Evolutionary conservation across 306 rosid genomes (phyloP).

Genomic region (Styphnolobium japonicum): DNA sequence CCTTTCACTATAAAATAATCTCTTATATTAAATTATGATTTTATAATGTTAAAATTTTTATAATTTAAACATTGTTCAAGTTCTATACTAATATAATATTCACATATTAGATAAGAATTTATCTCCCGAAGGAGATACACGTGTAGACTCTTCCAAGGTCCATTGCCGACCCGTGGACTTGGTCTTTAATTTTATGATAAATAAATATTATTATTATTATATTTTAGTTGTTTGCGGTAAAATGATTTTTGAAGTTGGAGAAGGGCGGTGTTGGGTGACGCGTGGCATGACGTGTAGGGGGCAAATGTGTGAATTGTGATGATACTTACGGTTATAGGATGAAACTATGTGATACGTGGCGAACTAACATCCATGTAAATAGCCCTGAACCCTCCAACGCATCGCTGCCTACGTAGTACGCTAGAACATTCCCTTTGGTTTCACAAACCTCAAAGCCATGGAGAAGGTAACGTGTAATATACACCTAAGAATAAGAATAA

Average conservation of each 20-base stretch:
- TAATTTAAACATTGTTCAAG: too few relatives aligned
- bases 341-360: conserved; percentile 35
- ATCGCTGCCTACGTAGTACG: background rate
- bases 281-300: conserved; percentile 31
- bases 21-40: too few relatives aligned
- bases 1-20: too few relatives aligned
- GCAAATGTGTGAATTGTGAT: background rate
- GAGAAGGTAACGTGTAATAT: too few relatives aligned
- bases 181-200: background rate
- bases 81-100: too few relatives aligned
- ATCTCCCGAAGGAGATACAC: conserved; percentile 9
- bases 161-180: conserved; percentile 3
- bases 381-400: conserved; percentile 19
- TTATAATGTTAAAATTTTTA: too few relatives aligned
- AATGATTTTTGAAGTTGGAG: background rate
- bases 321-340: background rate
- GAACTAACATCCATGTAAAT: conserved; percentile 15
- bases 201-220: background rate
- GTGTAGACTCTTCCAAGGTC: conserved; percentile 5
- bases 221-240: background rate
- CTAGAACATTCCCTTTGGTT: conserved; percentile 27
- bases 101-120: too few relatives aligned
- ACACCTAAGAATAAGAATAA: too few relatives aligned
- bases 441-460: too few relatives aligned
- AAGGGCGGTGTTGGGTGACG: conserved; percentile 17